These are phyloP conservation scores for Apiospora sp. DNA, from an alignment of 2,329 filamentous ascomycete genomes.

Conservation along the genomic window DNA sequence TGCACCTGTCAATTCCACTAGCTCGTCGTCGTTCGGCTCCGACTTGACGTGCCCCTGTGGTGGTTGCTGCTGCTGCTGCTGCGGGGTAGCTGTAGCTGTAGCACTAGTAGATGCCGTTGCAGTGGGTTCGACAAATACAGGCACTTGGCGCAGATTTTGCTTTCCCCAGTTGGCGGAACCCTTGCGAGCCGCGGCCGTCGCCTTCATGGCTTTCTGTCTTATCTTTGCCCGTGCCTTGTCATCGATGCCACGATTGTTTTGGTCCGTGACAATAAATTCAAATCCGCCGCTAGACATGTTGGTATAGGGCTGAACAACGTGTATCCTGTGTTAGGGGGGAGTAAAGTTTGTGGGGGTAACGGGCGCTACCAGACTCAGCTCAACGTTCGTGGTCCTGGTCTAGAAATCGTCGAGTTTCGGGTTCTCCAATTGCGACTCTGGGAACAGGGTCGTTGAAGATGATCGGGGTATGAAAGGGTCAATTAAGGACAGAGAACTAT, in stretches of 20 bases:
- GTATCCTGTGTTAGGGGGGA: background rate
- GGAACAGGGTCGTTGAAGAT: background rate
- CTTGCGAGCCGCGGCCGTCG: slow-evolving; percentile 27
- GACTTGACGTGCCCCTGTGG: background rate
- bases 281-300: slow-evolving; percentile 23
- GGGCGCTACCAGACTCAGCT: background rate
- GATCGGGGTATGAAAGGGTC: background rate
- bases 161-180: slow-evolving; percentile 27
- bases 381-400: background rate
- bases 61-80: background rate
- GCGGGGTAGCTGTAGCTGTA: background rate
- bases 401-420: background rate
- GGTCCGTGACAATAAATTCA: slow-evolving; percentile 23
- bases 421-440: too few species aligned
- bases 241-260: slow-evolving; percentile 24
- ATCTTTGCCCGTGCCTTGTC: slow-evolving; percentile 19
- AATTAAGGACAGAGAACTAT: background rate
- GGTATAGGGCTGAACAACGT: background rate
- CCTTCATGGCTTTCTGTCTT: slow-evolving; percentile 27
- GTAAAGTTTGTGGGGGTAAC: background rate
- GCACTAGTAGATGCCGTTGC: background rate
- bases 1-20: background rate
- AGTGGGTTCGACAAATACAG: slow-evolving; percentile 7
- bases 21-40: background rate
- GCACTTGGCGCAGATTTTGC: slow-evolving; percentile 26